A percentile compares a stretch with the other conserved stretches of the same genome.
Conservation (phyloP, 805 yeast species). For the Yamadazyma laniorum region DNA sequence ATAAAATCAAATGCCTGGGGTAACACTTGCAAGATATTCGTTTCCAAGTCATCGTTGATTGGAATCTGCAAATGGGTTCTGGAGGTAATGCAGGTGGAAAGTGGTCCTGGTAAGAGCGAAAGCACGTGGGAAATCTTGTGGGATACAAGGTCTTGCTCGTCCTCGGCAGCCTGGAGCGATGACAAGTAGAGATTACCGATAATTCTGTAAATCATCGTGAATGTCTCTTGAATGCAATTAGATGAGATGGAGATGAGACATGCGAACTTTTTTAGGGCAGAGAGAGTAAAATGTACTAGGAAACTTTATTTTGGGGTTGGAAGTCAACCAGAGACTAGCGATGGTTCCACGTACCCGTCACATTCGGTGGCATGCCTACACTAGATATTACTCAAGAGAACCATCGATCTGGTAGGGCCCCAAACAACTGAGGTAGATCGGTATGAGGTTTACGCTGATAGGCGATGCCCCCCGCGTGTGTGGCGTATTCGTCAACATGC, state of each 20-base stretch:
- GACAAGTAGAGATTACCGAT: conserved; percentile 80
- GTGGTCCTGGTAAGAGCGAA: conserved; percentile 63
- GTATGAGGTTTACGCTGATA: conserved; percentile 1
- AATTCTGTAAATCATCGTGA: conserved; percentile 48
- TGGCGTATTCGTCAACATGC: too few relatives aligned
- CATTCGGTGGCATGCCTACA: too few relatives aligned
- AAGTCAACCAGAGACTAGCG: too few relatives aligned
- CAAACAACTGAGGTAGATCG: not conserved
- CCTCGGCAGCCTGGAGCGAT: conserved; percentile 49
- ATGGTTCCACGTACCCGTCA: too few relatives aligned
- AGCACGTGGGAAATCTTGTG: conserved; percentile 65
- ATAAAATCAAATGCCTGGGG: conserved; percentile 65
- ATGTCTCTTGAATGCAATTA: too few relatives aligned
- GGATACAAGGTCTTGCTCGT: conserved; percentile 40
- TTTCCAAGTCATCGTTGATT: conserved; percentile 68
- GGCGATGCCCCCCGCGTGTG: not conserved
- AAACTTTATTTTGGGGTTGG: too few relatives aligned
- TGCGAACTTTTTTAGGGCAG: not conserved
- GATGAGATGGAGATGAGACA: conserved; percentile 11
- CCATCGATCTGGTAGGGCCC: too few relatives aligned
- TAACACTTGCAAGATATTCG: conserved; percentile 63
- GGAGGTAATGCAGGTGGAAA: conserved; percentile 46
- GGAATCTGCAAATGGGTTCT: conserved; percentile 61
- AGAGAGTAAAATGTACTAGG: too few relatives aligned
- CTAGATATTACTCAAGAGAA: too few relatives aligned